These are phyloP conservation scores for Polyporus arcularius DNA, from an alignment of 768 basidiomycete genomes.

Conservation along the genomic window DNA sequence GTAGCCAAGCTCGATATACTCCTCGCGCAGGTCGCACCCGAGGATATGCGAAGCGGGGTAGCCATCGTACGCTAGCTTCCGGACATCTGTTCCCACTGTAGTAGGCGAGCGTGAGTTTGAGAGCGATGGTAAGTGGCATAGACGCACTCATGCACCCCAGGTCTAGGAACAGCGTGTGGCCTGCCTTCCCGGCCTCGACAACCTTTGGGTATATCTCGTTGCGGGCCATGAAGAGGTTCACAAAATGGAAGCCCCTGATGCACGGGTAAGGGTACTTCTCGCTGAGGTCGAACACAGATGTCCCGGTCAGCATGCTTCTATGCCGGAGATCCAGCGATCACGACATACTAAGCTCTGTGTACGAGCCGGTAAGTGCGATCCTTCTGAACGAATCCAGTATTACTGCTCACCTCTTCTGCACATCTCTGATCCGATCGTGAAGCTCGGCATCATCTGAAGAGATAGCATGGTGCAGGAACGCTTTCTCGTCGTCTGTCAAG, in stretches of 20 bases:
- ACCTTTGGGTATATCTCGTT: slow-evolving; percentile 30
- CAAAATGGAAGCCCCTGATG: slow-evolving; percentile 34
- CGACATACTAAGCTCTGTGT: slow-evolving; percentile 31
- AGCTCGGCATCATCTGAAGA: slow-evolving; percentile 26
- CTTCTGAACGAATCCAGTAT: background rate
- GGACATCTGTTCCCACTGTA: slow-evolving; percentile 36
- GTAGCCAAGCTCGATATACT: slow-evolving; percentile 33
- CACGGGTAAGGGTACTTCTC: slow-evolving; percentile 34
- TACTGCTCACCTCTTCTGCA: slow-evolving; percentile 28
- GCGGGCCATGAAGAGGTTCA: slow-evolving; percentile 30
- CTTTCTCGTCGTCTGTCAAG: slow-evolving; percentile 19
- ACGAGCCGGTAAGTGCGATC: background rate
- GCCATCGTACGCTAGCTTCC: slow-evolving; percentile 36
- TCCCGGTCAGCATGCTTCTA: background rate
- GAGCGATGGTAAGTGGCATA: background rate
- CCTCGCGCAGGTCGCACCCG: slow-evolving; percentile 31
- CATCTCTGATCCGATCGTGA: slow-evolving; percentile 24
- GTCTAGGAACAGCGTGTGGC: slow-evolving; percentile 31
- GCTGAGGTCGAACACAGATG: slow-evolving; percentile 12
- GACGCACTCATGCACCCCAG: slow-evolving; percentile 37
- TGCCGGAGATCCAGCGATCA: background rate
- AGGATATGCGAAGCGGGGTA: slow-evolving; percentile 31
- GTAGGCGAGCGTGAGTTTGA: background rate
- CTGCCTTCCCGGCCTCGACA: slow-evolving; percentile 25
- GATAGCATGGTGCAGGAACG: slow-evolving; percentile 28